Evolutionary conservation across 768 basidiomycete species (phyloP), one percentile per base, ranked within the genome.

Genomic region (Tephrocybe rancida): DNA sequence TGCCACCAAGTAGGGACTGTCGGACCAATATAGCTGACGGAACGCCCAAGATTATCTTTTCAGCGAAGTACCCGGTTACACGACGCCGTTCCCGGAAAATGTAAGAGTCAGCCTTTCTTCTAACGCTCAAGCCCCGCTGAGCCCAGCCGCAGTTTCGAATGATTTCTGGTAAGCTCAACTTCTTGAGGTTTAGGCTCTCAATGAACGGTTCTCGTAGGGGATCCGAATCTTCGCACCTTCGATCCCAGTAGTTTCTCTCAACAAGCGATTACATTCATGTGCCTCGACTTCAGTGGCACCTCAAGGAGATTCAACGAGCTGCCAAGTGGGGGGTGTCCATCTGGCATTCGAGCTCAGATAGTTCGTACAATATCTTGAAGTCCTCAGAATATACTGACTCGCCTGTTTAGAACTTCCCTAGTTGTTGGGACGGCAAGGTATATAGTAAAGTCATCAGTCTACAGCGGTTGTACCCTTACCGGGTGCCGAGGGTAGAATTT

Each of bases 21-120:
- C 11, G 18, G 32, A 30, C n/a, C 14, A 19, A 8, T 41, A 21
- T 21, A n/a, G n/a, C n/a, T 44, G 27, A 29, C 5, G 6, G 10
- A 18, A 10, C 24, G 8, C 10, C 9, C 19, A 35, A 75, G 73
- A 75, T 57, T 73, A 73, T 49, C 66, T 73, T 16, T 73, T 67
- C 52, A 65, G 64, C 27, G 64, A 69, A 56, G 58, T 59, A 25
- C 60, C 70, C n/a, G 70, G 70, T 37, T 63, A 52, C 13, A 71
- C 72, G 9, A 68, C 69, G 8, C 67, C 72, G 13, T 76, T 76
- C 60, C 73, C 73, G n/a, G 72, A 73, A 50, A 63, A 76, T 56
- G 73, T 71, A 44, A 54, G 68, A 14, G 5, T 13, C 30, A 43
- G 16, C 27, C 11, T 35, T 38, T 29, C 35, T 37, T 37, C 7